A percentile compares a stretch with the other conserved stretches of the same genome.
These are phyloP conservation scores for Euphorbia pulcherrima DNA, from an alignment of 345 rosid genomes.

Conservation along the genomic window DNA sequence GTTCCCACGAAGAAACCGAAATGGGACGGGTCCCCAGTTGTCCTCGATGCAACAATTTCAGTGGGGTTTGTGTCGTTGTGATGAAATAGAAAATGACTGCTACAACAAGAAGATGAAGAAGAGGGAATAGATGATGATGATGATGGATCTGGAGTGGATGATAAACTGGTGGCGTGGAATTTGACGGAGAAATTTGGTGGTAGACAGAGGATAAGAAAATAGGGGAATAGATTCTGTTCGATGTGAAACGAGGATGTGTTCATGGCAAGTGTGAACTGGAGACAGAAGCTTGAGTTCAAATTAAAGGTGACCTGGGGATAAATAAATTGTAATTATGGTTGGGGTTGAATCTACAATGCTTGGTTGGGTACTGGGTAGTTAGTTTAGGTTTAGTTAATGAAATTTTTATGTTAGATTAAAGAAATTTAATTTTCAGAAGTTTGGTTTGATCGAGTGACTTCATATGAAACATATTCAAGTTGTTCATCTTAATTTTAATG, in stretches of 20 bases:
- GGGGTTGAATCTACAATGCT: neutral
- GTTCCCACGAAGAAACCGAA: neutral
- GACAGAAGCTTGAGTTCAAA: constrained; percentile 29
- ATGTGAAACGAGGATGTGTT: constrained; percentile 46
- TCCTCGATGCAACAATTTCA: neutral
- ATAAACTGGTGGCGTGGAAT: too few species aligned
- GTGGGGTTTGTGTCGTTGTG: too few species aligned
- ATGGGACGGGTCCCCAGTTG: neutral
- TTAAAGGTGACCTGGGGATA: constrained; percentile 8
- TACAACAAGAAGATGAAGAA: too few species aligned
- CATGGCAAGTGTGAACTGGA: constrained; percentile 54
- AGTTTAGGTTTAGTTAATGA: constrained; percentile 4
- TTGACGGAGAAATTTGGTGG: too few species aligned
- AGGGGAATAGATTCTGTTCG: constrained; percentile 45
- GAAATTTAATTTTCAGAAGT: neutral
- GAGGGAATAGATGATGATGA: constrained; percentile 4
- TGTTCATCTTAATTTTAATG: neutral
- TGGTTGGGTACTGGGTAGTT: neutral
- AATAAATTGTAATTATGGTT: neutral
- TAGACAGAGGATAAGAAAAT: constrained; percentile 49
- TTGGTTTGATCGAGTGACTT: neutral
- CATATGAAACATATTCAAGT: neutral
- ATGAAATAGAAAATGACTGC: neutral
- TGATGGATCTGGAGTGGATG: too few species aligned
- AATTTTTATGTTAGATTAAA: neutral